Percentiles rank a stretch among this genome's conserved stretches.
phyloP scores from a whole-genome alignment of 2,329 filamentous ascomycete genomes.

The Dothiorella sarmentorum region DNA sequence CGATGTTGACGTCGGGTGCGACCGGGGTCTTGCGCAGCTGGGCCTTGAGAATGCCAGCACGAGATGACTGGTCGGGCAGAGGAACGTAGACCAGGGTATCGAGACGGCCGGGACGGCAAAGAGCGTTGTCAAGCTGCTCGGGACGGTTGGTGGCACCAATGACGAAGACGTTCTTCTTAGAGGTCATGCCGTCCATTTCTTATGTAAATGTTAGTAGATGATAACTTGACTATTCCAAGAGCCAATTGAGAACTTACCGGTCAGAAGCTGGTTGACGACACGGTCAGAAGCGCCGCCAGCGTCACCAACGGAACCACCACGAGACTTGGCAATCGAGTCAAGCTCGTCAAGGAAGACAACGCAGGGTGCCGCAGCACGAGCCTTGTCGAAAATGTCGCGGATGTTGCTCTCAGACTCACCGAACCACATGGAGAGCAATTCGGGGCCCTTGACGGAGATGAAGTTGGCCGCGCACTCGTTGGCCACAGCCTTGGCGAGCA shows the following conservation, averaged over 20 bases:
- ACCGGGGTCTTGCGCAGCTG: conserved; percentile 99
- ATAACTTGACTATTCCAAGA: background rate
- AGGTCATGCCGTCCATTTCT: conserved; percentile 99
- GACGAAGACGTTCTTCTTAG: conserved; percentile 99
- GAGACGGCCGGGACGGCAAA: conserved; percentile 97
- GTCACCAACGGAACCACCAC: conserved; percentile 93
- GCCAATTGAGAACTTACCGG: conserved; percentile 60
- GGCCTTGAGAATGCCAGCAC: conserved; percentile 85
- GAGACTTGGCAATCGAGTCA: conserved; percentile 98
- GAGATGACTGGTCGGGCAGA: conserved; percentile 85
- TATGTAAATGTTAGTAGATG: conserved; percentile 41
- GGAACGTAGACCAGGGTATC: conserved; percentile 98
- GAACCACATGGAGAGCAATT: conserved; percentile 99
- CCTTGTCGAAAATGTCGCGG: conserved; percentile 99
- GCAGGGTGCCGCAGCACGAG: conserved; percentile 93
- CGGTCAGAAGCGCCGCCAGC: conserved; percentile 97
- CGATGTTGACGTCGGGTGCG: conserved; percentile 77
- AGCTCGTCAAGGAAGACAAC: conserved; percentile 98
- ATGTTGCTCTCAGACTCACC: conserved; percentile 99
- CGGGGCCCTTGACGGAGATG: conserved; percentile 98
- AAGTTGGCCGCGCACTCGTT: conserved; percentile 99
- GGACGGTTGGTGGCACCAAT: conserved; percentile 98
- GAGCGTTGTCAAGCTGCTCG: conserved; percentile 95
- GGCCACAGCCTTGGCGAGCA: conserved; percentile 98
- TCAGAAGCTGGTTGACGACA: conserved; percentile 99